These are phyloP conservation scores for Ampelomyces quisqualis DNA, from an alignment of 2,329 filamentous ascomycete genomes.

Conservation along the genomic window DNA sequence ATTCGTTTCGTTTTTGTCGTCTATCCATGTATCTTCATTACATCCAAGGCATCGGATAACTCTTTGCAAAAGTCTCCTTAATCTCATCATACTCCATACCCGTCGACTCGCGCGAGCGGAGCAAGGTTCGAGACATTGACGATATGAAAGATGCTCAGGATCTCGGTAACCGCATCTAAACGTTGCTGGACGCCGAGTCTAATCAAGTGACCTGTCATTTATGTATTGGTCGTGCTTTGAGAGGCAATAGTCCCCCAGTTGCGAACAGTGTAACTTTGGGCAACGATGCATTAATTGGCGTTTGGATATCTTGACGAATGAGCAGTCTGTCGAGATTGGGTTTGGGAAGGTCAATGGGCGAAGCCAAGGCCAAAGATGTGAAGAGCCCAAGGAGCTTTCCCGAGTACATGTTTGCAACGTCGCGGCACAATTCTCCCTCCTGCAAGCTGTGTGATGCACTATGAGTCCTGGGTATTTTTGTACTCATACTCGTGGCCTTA, in stretches of 20 bases:
- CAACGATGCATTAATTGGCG: constrained; percentile 48
- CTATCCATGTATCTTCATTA: too few species aligned
- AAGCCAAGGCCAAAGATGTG: constrained; percentile 19
- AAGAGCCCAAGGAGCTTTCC: constrained; percentile 23
- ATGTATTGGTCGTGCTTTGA: constrained; percentile 50
- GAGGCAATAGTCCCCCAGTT: constrained; percentile 63
- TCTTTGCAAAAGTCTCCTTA: constrained; percentile 35
- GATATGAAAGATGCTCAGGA: constrained; percentile 58
- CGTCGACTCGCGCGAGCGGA: constrained; percentile 54
- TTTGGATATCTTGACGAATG: constrained; percentile 34
- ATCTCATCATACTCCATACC: constrained; percentile 50
- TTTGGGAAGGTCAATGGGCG: constrained; percentile 22
- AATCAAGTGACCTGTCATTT: constrained; percentile 59
- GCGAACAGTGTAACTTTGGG: constrained; percentile 60
- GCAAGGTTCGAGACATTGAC: constrained; percentile 44
- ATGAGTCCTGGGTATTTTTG: too few species aligned
- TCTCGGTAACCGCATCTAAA: constrained; percentile 57
- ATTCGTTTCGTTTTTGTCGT: too few species aligned
- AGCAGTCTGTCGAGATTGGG: constrained; percentile 24
- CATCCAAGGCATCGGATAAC: constrained; percentile 26
- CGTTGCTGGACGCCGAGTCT: constrained; percentile 54
- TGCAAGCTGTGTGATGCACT: too few species aligned
- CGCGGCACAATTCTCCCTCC: too few species aligned
- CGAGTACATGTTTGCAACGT: too few species aligned
- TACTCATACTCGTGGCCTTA: too few species aligned